Percentiles rank a stretch among this genome's conserved stretches.
Conservation (phyloP, 805 yeast genomes). For the Grigorovia transvaalensis region DNA sequence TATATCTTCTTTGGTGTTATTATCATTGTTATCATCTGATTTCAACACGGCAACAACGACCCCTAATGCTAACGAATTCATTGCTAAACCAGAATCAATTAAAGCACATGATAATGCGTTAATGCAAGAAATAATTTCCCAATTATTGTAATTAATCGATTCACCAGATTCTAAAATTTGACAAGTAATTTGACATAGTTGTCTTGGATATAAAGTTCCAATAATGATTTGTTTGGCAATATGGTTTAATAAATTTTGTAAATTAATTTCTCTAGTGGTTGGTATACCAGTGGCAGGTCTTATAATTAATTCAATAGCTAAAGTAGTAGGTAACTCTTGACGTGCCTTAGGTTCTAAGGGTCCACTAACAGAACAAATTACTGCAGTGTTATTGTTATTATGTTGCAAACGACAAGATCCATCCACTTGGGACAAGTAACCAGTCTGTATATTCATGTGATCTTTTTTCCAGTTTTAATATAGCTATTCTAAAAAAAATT, state of each 20-base stretch:
- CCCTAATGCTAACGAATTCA: constrained; percentile 53
- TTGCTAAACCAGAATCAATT: constrained; percentile 67
- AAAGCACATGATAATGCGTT: constrained; percentile 70
- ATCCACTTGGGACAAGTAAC: constrained; percentile 51
- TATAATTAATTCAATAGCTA: constrained; percentile 68
- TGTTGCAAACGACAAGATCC: constrained; percentile 58
- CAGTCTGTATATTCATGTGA: constrained; percentile 3
- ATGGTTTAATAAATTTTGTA: constrained; percentile 61
- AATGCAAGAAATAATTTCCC: constrained; percentile 57
- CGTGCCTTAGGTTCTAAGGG: constrained; percentile 78
- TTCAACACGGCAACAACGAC: constrained; percentile 34
- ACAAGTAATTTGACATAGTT: constrained; percentile 57
- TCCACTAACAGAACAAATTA: constrained; percentile 74
- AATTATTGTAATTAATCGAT: constrained; percentile 26
- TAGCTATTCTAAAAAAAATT: no score
- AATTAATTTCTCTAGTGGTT: constrained; percentile 58
- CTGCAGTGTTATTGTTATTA: constrained; percentile 38
- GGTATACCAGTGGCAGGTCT: constrained; percentile 73
- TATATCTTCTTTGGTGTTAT: constrained; percentile 19
- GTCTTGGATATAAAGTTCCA: constrained; percentile 65
- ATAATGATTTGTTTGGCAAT: constrained; percentile 52
- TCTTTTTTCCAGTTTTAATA: neutral
- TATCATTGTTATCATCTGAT: no score
- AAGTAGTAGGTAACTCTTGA: constrained; percentile 73
- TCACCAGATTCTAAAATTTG: constrained; percentile 46